These are phyloP conservation scores for Zea mays DNA, from an alignment of 176 grass and related monocot genomes.

Conservation along the genomic window Zm-B73-REFERENCE-NAM-5.0 NC_050098.1:51082501-51083000, in stretches of 20 bases:
- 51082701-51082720: neutral
- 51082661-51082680: neutral
- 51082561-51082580: no score
- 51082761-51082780: neutral
- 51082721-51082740: neutral
- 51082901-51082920: neutral
- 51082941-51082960: neutral
- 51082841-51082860: constrained; percentile 44
- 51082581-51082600: neutral
- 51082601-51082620: neutral
- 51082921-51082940: neutral
- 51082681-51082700: neutral
- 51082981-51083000: neutral
- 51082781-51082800: neutral
- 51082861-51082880: neutral
- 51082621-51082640: neutral
- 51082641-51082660: neutral
- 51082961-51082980: neutral
- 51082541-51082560: no score
- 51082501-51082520: no score
- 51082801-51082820: neutral
- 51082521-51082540: no score
- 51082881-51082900: neutral
- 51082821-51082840: neutral
- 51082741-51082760: neutral